Base-by-base conservation (phyloP, 306 rosid genomes). In the Datisca glomerata region DNA sequence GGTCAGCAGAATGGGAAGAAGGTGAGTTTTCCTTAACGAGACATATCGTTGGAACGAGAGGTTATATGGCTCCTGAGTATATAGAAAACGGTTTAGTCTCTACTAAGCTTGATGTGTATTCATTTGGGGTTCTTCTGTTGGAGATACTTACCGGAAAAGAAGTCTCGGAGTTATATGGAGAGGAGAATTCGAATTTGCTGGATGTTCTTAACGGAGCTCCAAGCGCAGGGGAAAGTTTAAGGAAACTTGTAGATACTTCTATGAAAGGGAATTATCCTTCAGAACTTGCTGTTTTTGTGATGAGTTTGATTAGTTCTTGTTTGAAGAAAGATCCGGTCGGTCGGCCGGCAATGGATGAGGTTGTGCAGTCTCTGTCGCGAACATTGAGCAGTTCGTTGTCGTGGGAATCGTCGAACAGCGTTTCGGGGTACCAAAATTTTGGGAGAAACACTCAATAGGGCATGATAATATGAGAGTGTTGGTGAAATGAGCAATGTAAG, bases 51-150 rank as follows among this genome's bases (percentile, higher is more conserved):
- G 93, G 98, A 22, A 89, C 80, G 24, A 68, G 83, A 63, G 95
- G 98, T 36, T 89, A 77, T 49, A 73, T 84, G 93, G 83, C 95
- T 41, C 95, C 95, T 0, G 98, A 89, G 73, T 84, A 84, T 64
- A 51, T 83, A 51, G 95, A 82, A 64, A 42, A 84, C 29, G 98
- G 98, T 22, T 12, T 89, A 41, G 60, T 84, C 1, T 89, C 98
- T 12, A 66, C 86, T 12, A 83, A 77, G 58, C 60, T 83, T 45
- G 97, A 77, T 70, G 91, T 84, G 16, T 83, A 83, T 45, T 69
- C 93, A 35, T 83, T 89, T 61, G 93, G 93, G 45, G 67, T 74
- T 27, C 51, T 84, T 24, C 38, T 80, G 73, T 60, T 77, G 50
- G 97, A 89, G 57, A 59, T 72, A 10, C 43, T 77, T 41, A 80